Evolutionary conservation across 2,329 filamentous ascomycete species (phyloP), one percentile per base, ranked within the genome.

Genomic region (Phyllosticta citrichinensis): DNA sequence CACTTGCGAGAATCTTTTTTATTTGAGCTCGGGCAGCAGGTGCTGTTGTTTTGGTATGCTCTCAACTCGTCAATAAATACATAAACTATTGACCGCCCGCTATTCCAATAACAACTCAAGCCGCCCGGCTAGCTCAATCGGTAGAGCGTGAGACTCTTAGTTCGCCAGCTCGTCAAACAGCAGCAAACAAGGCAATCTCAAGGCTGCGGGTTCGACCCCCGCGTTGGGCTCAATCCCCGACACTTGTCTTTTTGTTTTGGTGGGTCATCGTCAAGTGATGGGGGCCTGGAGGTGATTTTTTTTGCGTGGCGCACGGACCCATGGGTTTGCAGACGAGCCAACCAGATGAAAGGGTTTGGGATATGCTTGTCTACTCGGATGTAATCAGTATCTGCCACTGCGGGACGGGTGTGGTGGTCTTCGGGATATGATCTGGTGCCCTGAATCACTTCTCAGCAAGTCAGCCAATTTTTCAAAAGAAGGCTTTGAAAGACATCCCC

Each of bases 141-240:
- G 71, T 73, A 74, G 71, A 72, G 71, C 71, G 70, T 73, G 68
- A 73, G 71, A 72, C 71, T 73, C 71, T 74, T 73, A 73, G 65
- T 53, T 52, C 51, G 10, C 35, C 35, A 40, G 35, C 35, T 40
- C 51, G 5, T 52, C 47, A 5, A 51, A 51, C 5, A 20, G 47
- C 47, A 30, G 27, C 5, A 30, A 30, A 40, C 33, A 12, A 40
- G 33, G 12, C 1, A 20, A 61, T 61, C 58, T 61, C 54, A 61
- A 61, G 58, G 58, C 55, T 61, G 58, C 58, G 58, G 54, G 58
- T 61, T 61, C 58, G 58, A 61, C 25, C 58, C 58, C 55, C 59
- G 59, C 59, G 59, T 61, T 61, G 55, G 59, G 59, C 59, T 61
- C 59, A 57, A 61, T 54, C 54, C 59, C 59, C 59, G 55, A n/a